These are phyloP conservation scores for Boletus reticulatus DNA, from an alignment of 768 basidiomycete species.

Conservation along the genomic window DNA sequence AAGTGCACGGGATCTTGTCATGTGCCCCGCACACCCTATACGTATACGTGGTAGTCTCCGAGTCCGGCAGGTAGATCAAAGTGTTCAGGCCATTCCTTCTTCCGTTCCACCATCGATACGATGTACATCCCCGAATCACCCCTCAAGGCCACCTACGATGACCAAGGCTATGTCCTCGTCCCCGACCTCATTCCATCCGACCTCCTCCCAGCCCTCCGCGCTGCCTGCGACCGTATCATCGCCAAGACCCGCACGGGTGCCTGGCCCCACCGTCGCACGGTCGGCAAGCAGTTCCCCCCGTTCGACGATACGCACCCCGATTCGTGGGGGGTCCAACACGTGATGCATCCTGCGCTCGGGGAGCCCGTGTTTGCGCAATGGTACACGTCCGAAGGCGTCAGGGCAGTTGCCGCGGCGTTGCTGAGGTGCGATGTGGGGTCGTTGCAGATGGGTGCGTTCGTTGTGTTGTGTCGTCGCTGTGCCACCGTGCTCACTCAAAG, in stretches of 20 bases:
- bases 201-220: slow-evolving; percentile 39
- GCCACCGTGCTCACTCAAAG: neutral
- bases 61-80: too few species aligned
- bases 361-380: slow-evolving; percentile 61
- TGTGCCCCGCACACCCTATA: neutral
- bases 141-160: slow-evolving; percentile 52
- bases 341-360: slow-evolving; percentile 73
- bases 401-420: slow-evolving; percentile 42
- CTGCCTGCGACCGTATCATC: slow-evolving; percentile 52
- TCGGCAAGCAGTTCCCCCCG: slow-evolving; percentile 80
- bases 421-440: slow-evolving; percentile 54
- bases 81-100: too few species aligned
- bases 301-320: slow-evolving; percentile 58
- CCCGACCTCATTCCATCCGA: slow-evolving; percentile 48
- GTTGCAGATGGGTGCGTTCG: slow-evolving; percentile 67
- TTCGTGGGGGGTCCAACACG: slow-evolving; percentile 79
- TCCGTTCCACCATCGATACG: neutral
- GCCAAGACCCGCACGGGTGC: slow-evolving; percentile 52
- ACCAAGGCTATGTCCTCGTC: slow-evolving; percentile 65
- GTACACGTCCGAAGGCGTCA: slow-evolving; percentile 59
- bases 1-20: neutral
- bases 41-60: too few species aligned
- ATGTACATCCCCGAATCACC: slow-evolving; percentile 3
- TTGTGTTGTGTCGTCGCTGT: neutral
- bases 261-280: slow-evolving; percentile 67